phyloP scores from a whole-genome alignment of 78 protist species.

The Dictyostelium purpureum region DNA sequence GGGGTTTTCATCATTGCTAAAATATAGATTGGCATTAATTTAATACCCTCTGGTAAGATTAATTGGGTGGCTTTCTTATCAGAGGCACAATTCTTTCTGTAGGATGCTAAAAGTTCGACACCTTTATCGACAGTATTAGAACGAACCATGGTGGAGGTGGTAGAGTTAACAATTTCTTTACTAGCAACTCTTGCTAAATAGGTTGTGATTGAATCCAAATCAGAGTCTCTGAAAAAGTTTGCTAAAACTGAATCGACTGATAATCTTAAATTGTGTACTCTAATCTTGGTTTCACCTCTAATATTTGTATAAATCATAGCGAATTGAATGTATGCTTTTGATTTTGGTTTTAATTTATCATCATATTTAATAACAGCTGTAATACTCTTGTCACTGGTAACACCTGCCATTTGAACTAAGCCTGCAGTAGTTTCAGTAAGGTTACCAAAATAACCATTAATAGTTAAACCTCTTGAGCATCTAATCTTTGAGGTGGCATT shows the following conservation, averaged over 20 bases:
- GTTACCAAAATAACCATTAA: conserved; percentile 27
- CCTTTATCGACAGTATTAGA: conserved; percentile 16
- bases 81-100: conserved; percentile 77
- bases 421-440: conserved; percentile 8
- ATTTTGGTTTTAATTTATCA: conserved; percentile 67
- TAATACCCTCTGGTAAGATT: conserved; percentile 76
- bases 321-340: conserved; percentile 77
- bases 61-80: conserved; percentile 63
- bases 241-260: not conserved
- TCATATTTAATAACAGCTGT: conserved; percentile 64
- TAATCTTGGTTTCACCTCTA: conserved; percentile 63
- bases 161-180: conserved; percentile 6
- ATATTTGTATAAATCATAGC: conserved; percentile 79
- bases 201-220: conserved; percentile 67
- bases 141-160: conserved; percentile 15
- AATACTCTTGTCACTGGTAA: conserved; percentile 40
- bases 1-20: conserved; percentile 83
- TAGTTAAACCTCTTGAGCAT: conserved; percentile 61
- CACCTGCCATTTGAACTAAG: conserved; percentile 37
- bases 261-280: conserved; percentile 72
- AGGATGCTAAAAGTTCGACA: conserved; percentile 57
- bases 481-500: conserved; percentile 37
- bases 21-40: conserved; percentile 69
- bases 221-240: conserved; percentile 62
- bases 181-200: conserved; percentile 44